These are phyloP conservation scores for Cladosporium cucumerinum DNA, from an alignment of 2,329 filamentous ascomycete genomes.

Conservation along the genomic window DNA sequence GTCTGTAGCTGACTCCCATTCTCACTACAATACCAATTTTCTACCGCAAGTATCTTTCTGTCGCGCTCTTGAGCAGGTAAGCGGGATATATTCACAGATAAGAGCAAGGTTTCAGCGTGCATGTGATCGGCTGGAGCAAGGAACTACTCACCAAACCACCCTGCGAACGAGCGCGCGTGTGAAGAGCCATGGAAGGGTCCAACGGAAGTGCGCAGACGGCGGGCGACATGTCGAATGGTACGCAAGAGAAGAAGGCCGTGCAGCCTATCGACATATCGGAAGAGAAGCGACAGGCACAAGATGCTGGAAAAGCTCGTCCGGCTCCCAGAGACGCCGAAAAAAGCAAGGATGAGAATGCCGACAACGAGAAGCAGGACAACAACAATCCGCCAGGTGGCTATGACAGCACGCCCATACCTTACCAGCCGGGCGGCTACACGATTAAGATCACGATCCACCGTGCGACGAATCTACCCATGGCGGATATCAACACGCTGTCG, in stretches of 20 bases:
- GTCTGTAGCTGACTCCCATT: neutral
- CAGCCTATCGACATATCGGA: conserved; percentile 12
- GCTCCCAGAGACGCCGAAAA: conserved; percentile 13
- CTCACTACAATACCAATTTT: neutral
- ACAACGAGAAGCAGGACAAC: conserved; percentile 23
- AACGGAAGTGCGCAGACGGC: neutral
- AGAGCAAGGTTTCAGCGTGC: neutral
- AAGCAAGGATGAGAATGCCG: conserved; percentile 7
- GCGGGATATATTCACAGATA: neutral
- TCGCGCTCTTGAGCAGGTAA: conserved; percentile 1
- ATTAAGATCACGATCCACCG: conserved; percentile 79
- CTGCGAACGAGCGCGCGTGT: neutral
- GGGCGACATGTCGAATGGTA: neutral
- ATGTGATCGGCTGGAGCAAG: neutral
- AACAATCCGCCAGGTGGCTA: conserved; percentile 68
- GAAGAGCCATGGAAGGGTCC: conserved; percentile 7
- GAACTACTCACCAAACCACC: neutral
- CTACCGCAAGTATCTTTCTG: neutral
- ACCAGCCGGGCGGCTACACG: conserved; percentile 64
- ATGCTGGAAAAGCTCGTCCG: conserved; percentile 1
- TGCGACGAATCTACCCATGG: conserved; percentile 76
- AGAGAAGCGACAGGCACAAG: conserved; percentile 21
- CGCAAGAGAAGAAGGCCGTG: neutral
- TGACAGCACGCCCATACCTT: conserved; percentile 73
- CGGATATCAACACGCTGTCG: conserved; percentile 71